Evolutionary conservation across 225 moss, liverwort and hornwort genomes (phyloP), one percentile per base, ranked within the genome.

Genomic region (Ulota crispa): DNA sequence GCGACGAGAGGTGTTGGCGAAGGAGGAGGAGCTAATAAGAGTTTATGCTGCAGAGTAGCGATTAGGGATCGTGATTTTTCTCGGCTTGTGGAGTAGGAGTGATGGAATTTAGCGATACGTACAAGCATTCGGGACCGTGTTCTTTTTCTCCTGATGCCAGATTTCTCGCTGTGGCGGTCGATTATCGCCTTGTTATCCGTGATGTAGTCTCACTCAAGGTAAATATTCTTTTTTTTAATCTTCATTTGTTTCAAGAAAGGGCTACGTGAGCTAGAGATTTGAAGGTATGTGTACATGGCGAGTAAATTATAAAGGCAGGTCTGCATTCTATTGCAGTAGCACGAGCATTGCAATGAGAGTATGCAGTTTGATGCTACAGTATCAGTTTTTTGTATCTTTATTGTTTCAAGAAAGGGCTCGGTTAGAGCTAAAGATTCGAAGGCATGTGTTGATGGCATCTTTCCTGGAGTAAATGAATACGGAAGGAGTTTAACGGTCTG

Each of bases 81-180:
- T 72, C 6, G 12, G 36, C n/a, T 72, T 68, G 69, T 36, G 83
- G 80, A 31, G 43, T 37, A 64, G 76, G 73, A 85, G 85, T 78
- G 81, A 97, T 97, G 96, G 96, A 97, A 97, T 97, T 97, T 81
- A 95, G 96, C 76, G 96, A 97, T 27, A 93, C 96, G 31, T 97
- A 93, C 81, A 97, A 95, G 92, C 95, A 95, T 86, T 92, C 90
- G 65, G 96, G 96, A 32, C 84, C 95, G 53, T 97, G 96, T 80
- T 81, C 43, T 77, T 95, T 97, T 80, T 95, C 95, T 47, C 95
- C 96, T 6, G 92, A 97, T 83, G 89, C 96, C 37, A 87, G 90
- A 64, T 92, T 78, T 77, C 86, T 97, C 72, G 96, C 96, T 47
- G 92, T 93, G 72, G 96, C 95, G 42, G 96, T 97, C 60, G 95